Base-by-base conservation (phyloP, 2,329 filamentous ascomycete genomes). In the Colletotrichum musae region DNA sequence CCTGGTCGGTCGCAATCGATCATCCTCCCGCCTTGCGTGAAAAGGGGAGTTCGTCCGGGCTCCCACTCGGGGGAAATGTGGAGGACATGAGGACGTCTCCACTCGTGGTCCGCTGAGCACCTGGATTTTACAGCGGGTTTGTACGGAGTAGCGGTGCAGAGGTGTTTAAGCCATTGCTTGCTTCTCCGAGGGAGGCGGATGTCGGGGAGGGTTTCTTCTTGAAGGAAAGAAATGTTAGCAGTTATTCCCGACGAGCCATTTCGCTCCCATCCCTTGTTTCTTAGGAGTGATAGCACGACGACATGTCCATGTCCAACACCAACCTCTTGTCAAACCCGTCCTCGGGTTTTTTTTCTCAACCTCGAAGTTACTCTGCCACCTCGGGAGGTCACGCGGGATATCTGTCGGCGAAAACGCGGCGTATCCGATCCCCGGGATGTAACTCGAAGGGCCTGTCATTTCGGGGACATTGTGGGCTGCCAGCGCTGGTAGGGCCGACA, bases 11-110 rank as follows among this genome's bases (percentile, higher is more conserved):
- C 50, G 56, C 39, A 66, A 67, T 70, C 62, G 67, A 70, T 70
- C 62, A 70, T 57, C 67, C 43, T 70, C 67, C 62, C 62, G 51
- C 51, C 26, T 69, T 70, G 57, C 56, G 67, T 57, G 62, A 67
- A 70, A 69, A 70, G 62, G 62, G 67, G 63, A 70, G 67, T 57
- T 66, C 62, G 45, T 61, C 67, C 67, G 67, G 66, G 67, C 67
- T 67, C 50, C 62, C 67, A 61, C 63, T 70, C 67, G 67, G 67
- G 63, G 67, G 52, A 67, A 70, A 70, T 57, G 67, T 61, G 67
- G 67, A 70, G 64, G 65, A 28, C 26, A 56, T 61, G 67, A 70
- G 64, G 65, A 28, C 26, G 62, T 61, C 67, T 48, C 62, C 66
- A 65, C 66, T 61, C 54, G 39, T 57, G 62, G 51, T 66, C 67